Base-by-base conservation (phyloP, 768 basidiomycete genomes). In the Boletus huronensis region DNA sequence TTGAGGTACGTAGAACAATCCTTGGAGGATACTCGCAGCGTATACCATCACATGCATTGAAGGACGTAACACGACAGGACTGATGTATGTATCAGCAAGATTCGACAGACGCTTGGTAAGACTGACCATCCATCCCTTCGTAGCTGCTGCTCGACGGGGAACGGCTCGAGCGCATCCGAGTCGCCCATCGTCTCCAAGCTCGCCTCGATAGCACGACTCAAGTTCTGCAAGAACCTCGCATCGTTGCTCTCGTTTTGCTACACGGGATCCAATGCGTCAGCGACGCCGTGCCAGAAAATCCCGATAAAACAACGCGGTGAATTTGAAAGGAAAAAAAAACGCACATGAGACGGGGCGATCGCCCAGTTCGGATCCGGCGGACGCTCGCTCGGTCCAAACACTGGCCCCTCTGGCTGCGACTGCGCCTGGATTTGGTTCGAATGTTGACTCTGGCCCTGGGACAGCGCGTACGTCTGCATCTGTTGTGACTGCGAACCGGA, bases 21-120 rank as follows among this genome's bases (percentile, higher is more conserved):
- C 82, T 31, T 65, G 58, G 57, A 72, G 52, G 48, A 89, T 77
- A 63, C 88, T 70, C 1, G 84, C 80, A 23, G 84, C 84, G 57
- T 87, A 84, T 2, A 79, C 77, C 26, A 81, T 70, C 1, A 74
- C 71, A 1, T 81, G 69, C 21, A 67, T 60, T 19, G 81, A 79
- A 1, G 87, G 79, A 23, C 88, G 85, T 21, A 90, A 60, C 8
- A 84, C 84, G 31, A 90, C 78, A 13, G 89, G 89, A n/a, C 88
- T 91, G 50, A 16, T 5, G 19, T 31, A 14, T 7, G 26, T 43
- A 14, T 61, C 25, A 66, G 45, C 36, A 16, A 40, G 6, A 29
- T 17, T 21, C 36, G 36, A 47, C 34, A 21, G n/a, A 1, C 23
- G 1, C n/a, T 23, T 23, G 10, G 14, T 11, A n/a, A n/a, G 6